Base-by-base conservation (phyloP, 164 flowering plant genomes). In the Macadamia tetraphylla region DNA sequence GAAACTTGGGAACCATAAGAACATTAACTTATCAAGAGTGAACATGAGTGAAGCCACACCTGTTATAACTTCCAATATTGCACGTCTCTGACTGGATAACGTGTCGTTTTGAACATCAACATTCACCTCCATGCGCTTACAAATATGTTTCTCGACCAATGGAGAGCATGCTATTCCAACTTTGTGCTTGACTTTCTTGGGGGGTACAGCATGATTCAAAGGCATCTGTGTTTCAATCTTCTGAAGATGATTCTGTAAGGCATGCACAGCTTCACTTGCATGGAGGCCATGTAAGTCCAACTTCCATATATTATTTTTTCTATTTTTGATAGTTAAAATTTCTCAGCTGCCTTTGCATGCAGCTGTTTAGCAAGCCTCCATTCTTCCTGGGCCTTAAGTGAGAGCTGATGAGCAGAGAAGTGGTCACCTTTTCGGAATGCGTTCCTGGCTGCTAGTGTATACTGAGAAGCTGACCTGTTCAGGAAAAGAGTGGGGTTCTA, bases 241-340 rank as follows among this genome's bases (percentile, higher is more conserved):
- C 59, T 59, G 73, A 32, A 91, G 78, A 75, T 72, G 95, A 40
- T 85, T 82, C 67, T 79, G 76, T 71, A 94, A 77, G 61, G 88
- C 90, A 56, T 73, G 78, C 62, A 86, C 80, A 64, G 99, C 99
- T 83, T 94, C 99, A 17, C 81, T 73, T 58, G 89, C 92, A 78
- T 94, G 99, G 43, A 94, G 97, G 67, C 97, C 99, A 81, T 94
- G 99, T 71, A 94, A 79, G 71, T 94, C 99, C 78, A 94, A 76
- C 69, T 86, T 88, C 97, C 97, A 90, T 13, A 67, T 29, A 75
- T 84, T 87, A 73, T 88, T 86, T 63, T 74, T 56, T 43, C 70
- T 66, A 66, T 94, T 94, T 65, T 87, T 82, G 59, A 81, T 73
- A 8, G 60, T 65, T 62, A 92, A 73, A 69, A 94, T 92, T 70